phyloP scores from a whole-genome alignment of 2,329 filamentous ascomycete genomes.

The Grosmannia clavigera region DNA sequence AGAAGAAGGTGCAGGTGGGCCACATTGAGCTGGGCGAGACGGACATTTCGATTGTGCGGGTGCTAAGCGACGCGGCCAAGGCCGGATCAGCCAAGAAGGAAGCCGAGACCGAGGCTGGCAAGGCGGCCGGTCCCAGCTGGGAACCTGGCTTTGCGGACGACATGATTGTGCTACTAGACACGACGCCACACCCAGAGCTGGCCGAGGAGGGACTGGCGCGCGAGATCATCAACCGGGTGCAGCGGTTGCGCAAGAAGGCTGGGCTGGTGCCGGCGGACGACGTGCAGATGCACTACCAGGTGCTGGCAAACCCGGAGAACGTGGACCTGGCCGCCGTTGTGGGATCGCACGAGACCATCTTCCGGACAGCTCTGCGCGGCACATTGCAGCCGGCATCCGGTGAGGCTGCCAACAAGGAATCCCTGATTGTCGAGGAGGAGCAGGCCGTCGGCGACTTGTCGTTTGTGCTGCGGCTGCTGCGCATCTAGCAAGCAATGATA shows the following conservation, averaged over 20 bases:
- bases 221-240: constrained; percentile 87
- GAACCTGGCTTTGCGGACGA: constrained; percentile 31
- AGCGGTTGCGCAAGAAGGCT: constrained; percentile 87
- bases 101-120: neutral
- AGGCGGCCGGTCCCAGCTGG: constrained; percentile 8
- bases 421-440: constrained; percentile 67
- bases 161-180: constrained; percentile 77
- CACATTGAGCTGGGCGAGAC: constrained; percentile 73
- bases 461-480: constrained; percentile 12
- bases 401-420: constrained; percentile 41
- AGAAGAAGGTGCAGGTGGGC: constrained; percentile 67
- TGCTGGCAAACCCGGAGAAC: constrained; percentile 66
- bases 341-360: constrained; percentile 49
- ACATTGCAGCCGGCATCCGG: constrained; percentile 53
- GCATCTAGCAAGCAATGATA: neutral
- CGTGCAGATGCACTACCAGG: constrained; percentile 83
- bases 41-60: constrained; percentile 73
- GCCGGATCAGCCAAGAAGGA: constrained; percentile 61
- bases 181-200: constrained; percentile 66
- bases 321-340: constrained; percentile 62
- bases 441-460: constrained; percentile 29
- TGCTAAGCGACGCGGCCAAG: constrained; percentile 56
- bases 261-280: constrained; percentile 86
- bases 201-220: constrained; percentile 79
- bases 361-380: constrained; percentile 67